Base-by-base conservation (phyloP, 345 rosid genomes). In the Euphorbia tirucalli region DNA sequence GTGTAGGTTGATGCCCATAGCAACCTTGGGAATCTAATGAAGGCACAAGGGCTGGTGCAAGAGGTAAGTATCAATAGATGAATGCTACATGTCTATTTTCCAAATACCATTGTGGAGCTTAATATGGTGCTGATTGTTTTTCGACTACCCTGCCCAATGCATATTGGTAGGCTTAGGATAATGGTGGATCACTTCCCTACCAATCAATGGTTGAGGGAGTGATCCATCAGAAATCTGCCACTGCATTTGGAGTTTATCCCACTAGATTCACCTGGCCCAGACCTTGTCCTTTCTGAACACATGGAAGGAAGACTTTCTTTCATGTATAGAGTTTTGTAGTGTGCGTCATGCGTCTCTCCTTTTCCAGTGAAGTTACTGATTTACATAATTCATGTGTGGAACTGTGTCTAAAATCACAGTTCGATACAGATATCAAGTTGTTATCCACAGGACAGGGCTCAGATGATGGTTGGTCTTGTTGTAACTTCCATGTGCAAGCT, bases 1-100 rank as follows among this genome's bases (percentile, higher is more conserved):
- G 19, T 73, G 52, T 74, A 93, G 99, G 99, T 96, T 79, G 98
- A 96, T 77, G 98, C 97, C 60, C 99, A 93, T 76, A 90, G 96
- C 78, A 92, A 90, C 65, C 91, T 95, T 30, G 99, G 97, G 64
- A 95, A 90, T 82, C 82, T 90, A 62, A 87, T 95, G 98, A 95
- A 95, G 83, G 89, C 90, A 18, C 99, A 96, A 73, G 99, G 99
- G 68, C 75, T 92, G 77, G 86, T 87, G 79, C 93, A 90, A 82
- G 98, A 96, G 79, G 99, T 96, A 90, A 88, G 96, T 87, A 69
- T 71, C 72, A 37, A 69, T 60, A 60, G 62, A 66, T 68, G 66
- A 11, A 32, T 48, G 44, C 60, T 54, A 15, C 67, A 13, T 28
- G 14, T 74, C 66, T 70, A 30, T 25, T 54, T 60, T 54, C 13